These are phyloP conservation scores for Parmales sp. DNA, from an alignment of 108 stramenopile species.

Conservation along the genomic window DNA sequence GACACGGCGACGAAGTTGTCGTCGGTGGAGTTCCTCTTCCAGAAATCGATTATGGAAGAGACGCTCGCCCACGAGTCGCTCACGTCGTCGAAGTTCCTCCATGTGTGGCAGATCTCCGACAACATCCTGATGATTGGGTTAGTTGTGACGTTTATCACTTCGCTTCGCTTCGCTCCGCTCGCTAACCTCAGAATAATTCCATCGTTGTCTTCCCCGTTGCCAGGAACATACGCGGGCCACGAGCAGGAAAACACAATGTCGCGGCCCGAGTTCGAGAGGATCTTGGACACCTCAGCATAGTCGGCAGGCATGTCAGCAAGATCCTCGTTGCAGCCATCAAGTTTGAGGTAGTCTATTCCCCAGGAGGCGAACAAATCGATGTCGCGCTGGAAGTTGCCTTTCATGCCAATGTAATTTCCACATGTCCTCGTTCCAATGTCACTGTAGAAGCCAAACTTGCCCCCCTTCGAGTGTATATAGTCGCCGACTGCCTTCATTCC, in stretches of 20 bases:
- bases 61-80: constrained; percentile 4
- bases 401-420: constrained; percentile 14
- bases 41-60: neutral
- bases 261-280: neutral
- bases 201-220: neutral
- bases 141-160: no score
- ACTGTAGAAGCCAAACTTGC: constrained; percentile 31
- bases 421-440: constrained; percentile 26
- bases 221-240: constrained; percentile 14
- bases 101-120: constrained; percentile 4
- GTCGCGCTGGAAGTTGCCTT: constrained; percentile 22
- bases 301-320: neutral
- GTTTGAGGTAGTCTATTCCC: constrained; percentile 31
- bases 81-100: constrained; percentile 17
- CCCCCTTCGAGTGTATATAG: constrained; percentile 23
- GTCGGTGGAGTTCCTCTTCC: neutral
- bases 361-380: constrained; percentile 19
- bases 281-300: constrained; percentile 4
- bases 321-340: constrained; percentile 24
- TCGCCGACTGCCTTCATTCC: constrained; percentile 18
- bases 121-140: neutral
- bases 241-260: neutral
- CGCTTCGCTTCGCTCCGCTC: no score
- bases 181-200: neutral
- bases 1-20: neutral